Base-by-base conservation (phyloP, 352 stramenopile genomes). In the Phytophthora lateralis region DNA sequence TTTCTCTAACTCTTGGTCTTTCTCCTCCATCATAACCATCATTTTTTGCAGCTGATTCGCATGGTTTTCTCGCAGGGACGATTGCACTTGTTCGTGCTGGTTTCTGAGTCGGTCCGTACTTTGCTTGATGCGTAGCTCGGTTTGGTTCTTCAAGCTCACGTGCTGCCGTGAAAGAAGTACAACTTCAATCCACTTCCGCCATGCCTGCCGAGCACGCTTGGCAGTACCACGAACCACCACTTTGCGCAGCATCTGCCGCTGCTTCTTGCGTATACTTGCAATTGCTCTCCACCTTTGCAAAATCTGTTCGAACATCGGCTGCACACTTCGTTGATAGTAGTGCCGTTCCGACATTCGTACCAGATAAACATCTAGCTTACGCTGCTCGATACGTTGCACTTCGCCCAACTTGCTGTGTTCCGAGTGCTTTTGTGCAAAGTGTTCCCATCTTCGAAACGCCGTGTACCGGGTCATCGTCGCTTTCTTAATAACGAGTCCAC, bases 11-110 rank as follows among this genome's bases (percentile, higher is more conserved):
- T 71, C 43, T 12, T 50, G 42, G 26, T 78, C 59, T 54, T 70
- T 76, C 4, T 61, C 20, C 34, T 73, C 30, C 9, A 76, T 42
- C 10, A 60, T 38, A 4, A 39, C 5, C 21, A 63, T 59, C 18
- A 83, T 45, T 3, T 56, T 55, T 15, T 66, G 60, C 2, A 80
- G 38, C 51, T 80, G 51, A 11, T 57, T 21, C 9, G 46, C 58
- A 9, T 73, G 42, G 12, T 32, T 47, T 44, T 69, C 42, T 2
- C 38, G 29, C 7, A 71, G 7, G 3, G 24, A 20, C 2, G 29
- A 41, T 17, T 54, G 48, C 5, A 21, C 45, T 66, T 73, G 47
- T 3, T 72, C 46, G 15, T 76, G 53, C 26, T 70, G 44, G 32
- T 10, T 58, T 5, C 17, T 39, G 27, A 66, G 29, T 24, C 17